Conservation (phyloP, 139 green algal genomes). For the Coccomyxa sp. region DNA sequence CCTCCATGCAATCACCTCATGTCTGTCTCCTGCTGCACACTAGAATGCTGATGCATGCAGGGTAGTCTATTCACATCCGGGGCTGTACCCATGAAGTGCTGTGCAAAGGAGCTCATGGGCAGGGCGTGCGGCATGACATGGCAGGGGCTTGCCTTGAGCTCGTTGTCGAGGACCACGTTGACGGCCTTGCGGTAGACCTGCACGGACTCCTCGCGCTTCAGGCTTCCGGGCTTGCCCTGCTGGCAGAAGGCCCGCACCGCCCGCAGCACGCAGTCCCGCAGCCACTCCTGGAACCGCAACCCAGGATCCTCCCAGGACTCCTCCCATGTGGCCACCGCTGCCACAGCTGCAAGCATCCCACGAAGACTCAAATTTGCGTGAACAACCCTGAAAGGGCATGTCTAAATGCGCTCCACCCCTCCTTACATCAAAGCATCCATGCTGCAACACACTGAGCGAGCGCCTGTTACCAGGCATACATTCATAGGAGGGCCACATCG, state of each 20-base stretch:
- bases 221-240: constrained; percentile 54
- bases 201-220: constrained; percentile 40
- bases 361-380: neutral
- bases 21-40: neutral
- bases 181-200: constrained; percentile 24
- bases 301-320: constrained; percentile 61
- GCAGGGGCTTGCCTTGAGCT: constrained; percentile 11
- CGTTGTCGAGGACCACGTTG: constrained; percentile 6
- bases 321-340: neutral
- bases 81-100: neutral
- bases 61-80: neutral
- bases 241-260: constrained; percentile 68
- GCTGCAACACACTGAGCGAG: neutral
- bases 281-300: constrained; percentile 58
- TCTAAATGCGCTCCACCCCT: no score
- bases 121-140: neutral
- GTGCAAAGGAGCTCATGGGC: neutral
- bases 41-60: neutral
- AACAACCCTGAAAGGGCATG: no score
- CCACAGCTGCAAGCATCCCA: neutral
- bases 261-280: constrained; percentile 54
- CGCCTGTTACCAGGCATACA: neutral
- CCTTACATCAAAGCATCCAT: no score
- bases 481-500: neutral
- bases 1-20: neutral